phyloP scores from a whole-genome alignment of 176 grass and related monocot genomes.

The Guadua angustifolia region DNA sequence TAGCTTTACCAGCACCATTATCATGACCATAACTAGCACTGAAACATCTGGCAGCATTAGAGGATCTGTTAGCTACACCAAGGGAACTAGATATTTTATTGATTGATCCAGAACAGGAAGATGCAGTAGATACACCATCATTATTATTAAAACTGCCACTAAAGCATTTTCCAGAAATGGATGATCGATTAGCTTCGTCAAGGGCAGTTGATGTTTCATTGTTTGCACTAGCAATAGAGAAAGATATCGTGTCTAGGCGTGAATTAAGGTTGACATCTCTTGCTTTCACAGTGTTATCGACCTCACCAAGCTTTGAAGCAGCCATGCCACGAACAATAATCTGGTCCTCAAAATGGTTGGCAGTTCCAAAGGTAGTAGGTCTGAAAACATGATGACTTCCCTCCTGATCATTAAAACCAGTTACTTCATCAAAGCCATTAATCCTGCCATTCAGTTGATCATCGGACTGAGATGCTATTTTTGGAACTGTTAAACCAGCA shows the following conservation, averaged over 20 bases:
- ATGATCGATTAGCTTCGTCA: constrained; percentile 39
- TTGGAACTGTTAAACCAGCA: constrained; percentile 29
- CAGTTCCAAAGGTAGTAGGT: constrained; percentile 40
- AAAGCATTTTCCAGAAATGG: constrained; percentile 45
- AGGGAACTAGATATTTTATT: constrained; percentile 41
- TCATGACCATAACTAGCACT: constrained; percentile 45
- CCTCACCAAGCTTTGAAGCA: constrained; percentile 40
- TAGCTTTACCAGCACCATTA: constrained; percentile 32
- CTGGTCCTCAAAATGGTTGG: constrained; percentile 36
- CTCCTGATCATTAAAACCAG: constrained; percentile 38
- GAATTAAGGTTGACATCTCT: constrained; percentile 59
- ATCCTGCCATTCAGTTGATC: constrained; percentile 39
- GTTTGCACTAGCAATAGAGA: constrained; percentile 53
- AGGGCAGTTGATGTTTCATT: constrained; percentile 45
- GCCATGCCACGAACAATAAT: constrained; percentile 45
- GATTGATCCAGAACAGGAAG: constrained; percentile 45
- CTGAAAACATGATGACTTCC: constrained; percentile 40
- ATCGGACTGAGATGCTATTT: constrained; percentile 36
- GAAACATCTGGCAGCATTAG: constrained; percentile 33
- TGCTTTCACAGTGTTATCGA: constrained; percentile 49
- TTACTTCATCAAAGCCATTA: constrained; percentile 37
- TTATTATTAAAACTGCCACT: constrained; percentile 51
- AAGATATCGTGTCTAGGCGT: constrained; percentile 48
- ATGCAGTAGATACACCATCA: constrained; percentile 35
- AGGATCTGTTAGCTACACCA: constrained; percentile 21